These are phyloP conservation scores for Hirsutella minnesotensis DNA, from an alignment of 2,329 filamentous ascomycete species.

Conservation along the genomic window DNA sequence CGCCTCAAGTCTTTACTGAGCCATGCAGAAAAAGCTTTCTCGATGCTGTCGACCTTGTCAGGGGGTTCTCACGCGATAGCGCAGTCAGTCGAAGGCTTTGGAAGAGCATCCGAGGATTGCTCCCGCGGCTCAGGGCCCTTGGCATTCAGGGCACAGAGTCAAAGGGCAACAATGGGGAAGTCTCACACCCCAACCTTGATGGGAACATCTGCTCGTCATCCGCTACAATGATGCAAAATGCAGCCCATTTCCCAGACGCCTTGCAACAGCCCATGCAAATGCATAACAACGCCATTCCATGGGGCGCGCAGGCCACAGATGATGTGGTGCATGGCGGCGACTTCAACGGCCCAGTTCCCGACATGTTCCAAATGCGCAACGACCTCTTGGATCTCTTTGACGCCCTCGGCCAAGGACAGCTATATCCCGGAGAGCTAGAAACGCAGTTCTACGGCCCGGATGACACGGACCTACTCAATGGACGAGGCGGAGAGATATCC, in stretches of 20 bases:
- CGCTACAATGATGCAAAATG: background rate
- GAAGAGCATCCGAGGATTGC: constrained; percentile 21
- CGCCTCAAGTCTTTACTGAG: constrained; percentile 27
- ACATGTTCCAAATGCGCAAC: constrained; percentile 22
- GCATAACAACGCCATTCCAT: background rate
- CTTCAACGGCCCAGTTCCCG: constrained; percentile 10
- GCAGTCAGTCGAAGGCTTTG: constrained; percentile 20
- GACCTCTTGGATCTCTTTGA: constrained; percentile 24
- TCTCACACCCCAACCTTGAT: background rate
- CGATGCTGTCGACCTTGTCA: constrained; percentile 19
- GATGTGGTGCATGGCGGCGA: constrained; percentile 5
- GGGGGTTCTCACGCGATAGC: constrained; percentile 19
- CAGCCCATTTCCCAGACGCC: background rate
- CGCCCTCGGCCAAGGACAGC: constrained; percentile 18
- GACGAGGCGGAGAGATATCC: constrained; percentile 17
- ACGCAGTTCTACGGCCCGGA: constrained; percentile 6
- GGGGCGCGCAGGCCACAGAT: background rate
- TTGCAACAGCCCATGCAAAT: background rate
- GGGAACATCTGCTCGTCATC: background rate
- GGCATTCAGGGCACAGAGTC: constrained; percentile 10
- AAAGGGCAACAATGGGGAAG: background rate
- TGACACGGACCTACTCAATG: constrained; percentile 4
- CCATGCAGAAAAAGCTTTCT: constrained; percentile 19
- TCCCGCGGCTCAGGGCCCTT: constrained; percentile 18
- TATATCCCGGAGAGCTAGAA: constrained; percentile 8